Base-by-base conservation (phyloP, 2,329 filamentous ascomycete genomes). In the Fusarium sp. region DNA sequence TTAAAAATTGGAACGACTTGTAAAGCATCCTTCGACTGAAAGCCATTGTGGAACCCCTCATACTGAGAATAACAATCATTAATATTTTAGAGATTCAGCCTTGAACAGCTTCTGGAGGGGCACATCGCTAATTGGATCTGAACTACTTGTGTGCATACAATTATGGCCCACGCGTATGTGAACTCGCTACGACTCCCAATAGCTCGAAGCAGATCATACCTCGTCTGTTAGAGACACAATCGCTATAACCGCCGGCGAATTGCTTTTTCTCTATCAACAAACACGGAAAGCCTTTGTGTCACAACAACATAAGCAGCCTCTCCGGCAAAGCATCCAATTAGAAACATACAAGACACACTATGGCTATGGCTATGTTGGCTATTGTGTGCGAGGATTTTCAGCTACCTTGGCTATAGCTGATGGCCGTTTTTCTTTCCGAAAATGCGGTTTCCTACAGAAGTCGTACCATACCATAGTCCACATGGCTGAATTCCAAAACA, bases 221-320 rank as follows among this genome's bases (percentile, higher is more conserved):
- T 30, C 30, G 4, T 30, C 10, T 9, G 8, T 8, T 15, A 57
- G 30, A 44, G 38, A 34, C 30, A 34, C 3, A 13, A 26, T 47
- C 40, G 53, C 60, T 65, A 59, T 41, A 46, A 30, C 60, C 34
- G 31, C 18, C 36, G 37, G 20, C 33, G 45, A 42, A 65, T 65
- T 59, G 45, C 34, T 51, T 65, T 36, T 26, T 20, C 23, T 18
- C 16, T 37, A 8, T 26, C 18, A 26, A 20, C 60, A 59, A 42
- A 42, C 53, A 59, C 31, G 36, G 40, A 51, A 23, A 55, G 44
- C 34, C 50, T 38, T 53, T 28, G 45, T 60, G 26, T 18, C 54
- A 64, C 59, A 33, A 44, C 46, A 33, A 41, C 49, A 30, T 18
- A 62, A 66, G 52, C 58, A 67, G 47, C 57, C 44, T 28, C 34